Evolutionary conservation across 208 protist genomes (phyloP).

Genomic region (Tritrichomonas musculus): DNA sequence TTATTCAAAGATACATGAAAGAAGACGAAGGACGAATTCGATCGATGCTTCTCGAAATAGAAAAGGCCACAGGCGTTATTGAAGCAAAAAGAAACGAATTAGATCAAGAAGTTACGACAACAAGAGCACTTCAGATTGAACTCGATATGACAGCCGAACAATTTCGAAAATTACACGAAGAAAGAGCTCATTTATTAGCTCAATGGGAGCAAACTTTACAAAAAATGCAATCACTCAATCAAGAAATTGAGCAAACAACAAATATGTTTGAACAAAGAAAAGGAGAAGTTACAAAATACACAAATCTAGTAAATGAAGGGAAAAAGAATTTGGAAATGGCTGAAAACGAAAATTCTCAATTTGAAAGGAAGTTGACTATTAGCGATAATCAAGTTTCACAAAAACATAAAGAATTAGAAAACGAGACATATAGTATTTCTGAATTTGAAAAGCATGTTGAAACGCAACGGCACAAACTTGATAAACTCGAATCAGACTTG

Average conservation of each 20-base stretch:
- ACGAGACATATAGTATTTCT: neutral
- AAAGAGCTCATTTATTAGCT: neutral
- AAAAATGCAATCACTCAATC: neutral
- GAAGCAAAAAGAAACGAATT: neutral
- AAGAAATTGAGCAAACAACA: neutral
- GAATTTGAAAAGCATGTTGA: neutral
- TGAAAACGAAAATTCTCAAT: neutral
- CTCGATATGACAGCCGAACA: slow-evolving; percentile 33
- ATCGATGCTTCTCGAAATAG: neutral
- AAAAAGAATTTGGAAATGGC: neutral
- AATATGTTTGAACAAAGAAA: neutral
- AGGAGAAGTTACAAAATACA: neutral
- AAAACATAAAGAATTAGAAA: slow-evolving; percentile 15
- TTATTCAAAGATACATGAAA: slow-evolving; percentile 2
- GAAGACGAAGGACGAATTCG: slow-evolving; percentile 20
- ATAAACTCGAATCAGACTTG: neutral
- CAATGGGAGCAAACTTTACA: slow-evolving; percentile 16
- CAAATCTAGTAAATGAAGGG: neutral
- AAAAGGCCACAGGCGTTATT: neutral
- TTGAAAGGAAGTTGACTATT: slow-evolving; percentile 1
- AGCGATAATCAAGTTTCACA: neutral
- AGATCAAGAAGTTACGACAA: slow-evolving; percentile 29
- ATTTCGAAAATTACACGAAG: slow-evolving; percentile 24
- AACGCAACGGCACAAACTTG: neutral
- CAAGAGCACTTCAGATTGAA: slow-evolving; percentile 21